Conservation (phyloP, 1,139 yeast species). For the Sugiyamaella sp. region DNA sequence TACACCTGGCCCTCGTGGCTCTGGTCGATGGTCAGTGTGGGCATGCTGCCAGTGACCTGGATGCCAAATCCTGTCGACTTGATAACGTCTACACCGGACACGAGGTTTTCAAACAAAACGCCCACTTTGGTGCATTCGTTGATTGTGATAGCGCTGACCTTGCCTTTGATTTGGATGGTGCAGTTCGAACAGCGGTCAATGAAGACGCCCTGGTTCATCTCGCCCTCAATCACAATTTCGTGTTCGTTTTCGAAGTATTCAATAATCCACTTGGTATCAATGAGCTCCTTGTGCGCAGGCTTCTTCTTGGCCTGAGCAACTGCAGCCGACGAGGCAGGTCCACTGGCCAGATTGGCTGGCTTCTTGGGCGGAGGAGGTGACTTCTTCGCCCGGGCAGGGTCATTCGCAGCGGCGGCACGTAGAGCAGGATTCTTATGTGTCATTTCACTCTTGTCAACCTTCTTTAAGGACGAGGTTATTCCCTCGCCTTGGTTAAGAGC, state of each 20-base stretch:
- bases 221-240: conserved; percentile 71
- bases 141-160: conserved; percentile 84
- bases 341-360: conserved; percentile 59
- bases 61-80: conserved; percentile 80
- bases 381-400: conserved; percentile 47
- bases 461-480: conserved; percentile 83
- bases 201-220: conserved; percentile 84
- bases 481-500: conserved; percentile 83
- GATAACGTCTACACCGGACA: conserved; percentile 87
- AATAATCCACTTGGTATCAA: conserved; percentile 87
- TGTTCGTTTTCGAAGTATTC: conserved; percentile 70
- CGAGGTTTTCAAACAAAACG: conserved; percentile 78
- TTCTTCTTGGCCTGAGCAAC: conserved; percentile 52
- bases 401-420: conserved; percentile 52
- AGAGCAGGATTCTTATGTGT: conserved; percentile 90
- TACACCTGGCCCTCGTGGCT: conserved; percentile 85
- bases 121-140: conserved; percentile 74
- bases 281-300: conserved; percentile 75
- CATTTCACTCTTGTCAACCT: conserved; percentile 92
- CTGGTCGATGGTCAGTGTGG: conserved; percentile 85
- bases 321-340: conserved; percentile 33
- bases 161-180: conserved; percentile 85
- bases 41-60: conserved; percentile 79
- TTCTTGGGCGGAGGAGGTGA: conserved; percentile 70
- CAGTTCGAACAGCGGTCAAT: conserved; percentile 77